These are phyloP conservation scores for Aspergillus leporis DNA, from an alignment of 495 filamentous ascomycete genomes.

Conservation along the genomic window DNA sequence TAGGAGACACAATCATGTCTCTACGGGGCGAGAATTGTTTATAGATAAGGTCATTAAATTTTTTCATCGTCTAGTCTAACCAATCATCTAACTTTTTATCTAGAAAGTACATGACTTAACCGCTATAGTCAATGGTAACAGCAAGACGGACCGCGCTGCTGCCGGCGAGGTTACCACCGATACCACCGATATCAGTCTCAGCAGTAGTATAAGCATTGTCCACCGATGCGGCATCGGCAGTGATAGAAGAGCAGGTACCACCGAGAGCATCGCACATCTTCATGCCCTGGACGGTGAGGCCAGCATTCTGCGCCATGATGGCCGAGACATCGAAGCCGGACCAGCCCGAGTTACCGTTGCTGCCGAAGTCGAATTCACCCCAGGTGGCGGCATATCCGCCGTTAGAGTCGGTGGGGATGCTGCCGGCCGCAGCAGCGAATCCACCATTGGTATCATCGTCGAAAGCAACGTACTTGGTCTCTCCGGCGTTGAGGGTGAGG, in stretches of 20 bases:
- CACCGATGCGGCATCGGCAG: slow-evolving; percentile 25
- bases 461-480: slow-evolving; percentile 46
- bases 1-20: no score
- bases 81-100: not conserved
- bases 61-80: not conserved
- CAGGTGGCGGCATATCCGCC: slow-evolving; percentile 41
- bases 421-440: slow-evolving; percentile 33
- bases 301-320: slow-evolving; percentile 35
- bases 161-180: slow-evolving; percentile 37
- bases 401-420: slow-evolving; percentile 28
- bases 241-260: slow-evolving; percentile 32
- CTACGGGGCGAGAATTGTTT: not conserved
- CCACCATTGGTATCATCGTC: slow-evolving; percentile 44
- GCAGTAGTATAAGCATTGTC: slow-evolving; percentile 38
- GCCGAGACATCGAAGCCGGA: slow-evolving; percentile 43
- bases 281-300: slow-evolving; percentile 32
- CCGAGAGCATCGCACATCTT: slow-evolving; percentile 31
- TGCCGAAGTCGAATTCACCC: slow-evolving; percentile 44
- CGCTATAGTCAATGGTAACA: slow-evolving; percentile 5
- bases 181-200: slow-evolving; percentile 36
- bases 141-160: slow-evolving; percentile 8
- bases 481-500: slow-evolving; percentile 42
- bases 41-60: not conserved
- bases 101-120: not conserved
- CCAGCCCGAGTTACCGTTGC: slow-evolving; percentile 35